These are phyloP conservation scores for Quercus variabilis DNA, from an alignment of 306 rosid genomes.

Conservation along the genomic window DNA sequence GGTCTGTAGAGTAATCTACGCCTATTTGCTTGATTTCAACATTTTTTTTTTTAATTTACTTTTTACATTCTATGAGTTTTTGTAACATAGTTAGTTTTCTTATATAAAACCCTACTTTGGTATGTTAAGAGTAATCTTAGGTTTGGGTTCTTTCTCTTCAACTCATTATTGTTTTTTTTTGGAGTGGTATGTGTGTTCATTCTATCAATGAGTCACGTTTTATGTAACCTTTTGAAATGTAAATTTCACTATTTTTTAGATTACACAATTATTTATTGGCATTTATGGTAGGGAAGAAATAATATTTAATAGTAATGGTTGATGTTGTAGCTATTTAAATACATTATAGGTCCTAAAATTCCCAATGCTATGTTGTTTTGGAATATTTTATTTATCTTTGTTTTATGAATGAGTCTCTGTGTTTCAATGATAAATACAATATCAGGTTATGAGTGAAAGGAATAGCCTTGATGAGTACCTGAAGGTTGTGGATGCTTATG, in stretches of 20 bases:
- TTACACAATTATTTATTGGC: neutral
- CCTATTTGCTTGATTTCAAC: slow-evolving; percentile 8
- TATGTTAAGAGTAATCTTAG: neutral
- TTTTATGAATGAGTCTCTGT: slow-evolving; percentile 4
- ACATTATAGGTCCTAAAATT: neutral
- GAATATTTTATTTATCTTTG: slow-evolving; percentile 1
- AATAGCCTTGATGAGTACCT: slow-evolving; percentile 71
- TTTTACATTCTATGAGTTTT: neutral
- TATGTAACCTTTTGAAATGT: neutral
- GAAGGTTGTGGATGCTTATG: slow-evolving; percentile 87
- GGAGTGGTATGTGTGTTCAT: neutral
- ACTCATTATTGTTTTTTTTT: neutral
- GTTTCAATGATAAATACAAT: slow-evolving; percentile 14
- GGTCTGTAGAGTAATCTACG: slow-evolving; percentile 43
- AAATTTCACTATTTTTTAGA: neutral
- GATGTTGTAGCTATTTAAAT: neutral
- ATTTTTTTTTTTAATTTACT: neutral
- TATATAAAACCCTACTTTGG: neutral
- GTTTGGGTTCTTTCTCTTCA: neutral
- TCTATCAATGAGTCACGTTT: neutral
- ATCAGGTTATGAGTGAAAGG: slow-evolving; percentile 60
- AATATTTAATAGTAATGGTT: neutral
- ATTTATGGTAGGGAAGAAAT: neutral
- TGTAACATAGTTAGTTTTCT: neutral
- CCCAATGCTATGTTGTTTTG: neutral